phyloP scores from a whole-genome alignment of 1,139 yeast genomes.

The Hemisphaericaspora lyxosophila region DNA sequence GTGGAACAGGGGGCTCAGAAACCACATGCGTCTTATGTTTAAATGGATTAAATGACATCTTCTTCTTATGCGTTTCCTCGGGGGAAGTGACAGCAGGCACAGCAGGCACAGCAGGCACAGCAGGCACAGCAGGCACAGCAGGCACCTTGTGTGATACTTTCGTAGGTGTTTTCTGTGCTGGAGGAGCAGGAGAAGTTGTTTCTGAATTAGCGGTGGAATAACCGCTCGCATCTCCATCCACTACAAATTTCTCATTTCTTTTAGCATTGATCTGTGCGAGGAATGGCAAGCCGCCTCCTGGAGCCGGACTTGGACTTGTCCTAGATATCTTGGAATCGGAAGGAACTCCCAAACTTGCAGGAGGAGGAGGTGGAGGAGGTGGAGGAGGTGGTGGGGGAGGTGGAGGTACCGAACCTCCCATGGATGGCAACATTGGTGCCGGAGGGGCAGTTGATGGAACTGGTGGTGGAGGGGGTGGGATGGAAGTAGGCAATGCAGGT shows the following conservation, averaged over 20 bases:
- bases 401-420: conserved; percentile 18
- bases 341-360: conserved; percentile 16
- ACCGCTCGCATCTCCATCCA: conserved; percentile 26
- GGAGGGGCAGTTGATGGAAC: conserved; percentile 14
- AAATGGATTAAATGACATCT: background rate
- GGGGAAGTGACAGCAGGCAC: conserved; percentile 6
- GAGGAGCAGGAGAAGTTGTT: conserved; percentile 17
- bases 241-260: conserved; percentile 36
- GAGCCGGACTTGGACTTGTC: conserved; percentile 17
- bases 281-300: conserved; percentile 39
- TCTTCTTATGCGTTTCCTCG: background rate
- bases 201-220: conserved; percentile 20
- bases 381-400: conserved; percentile 14
- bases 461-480: conserved; percentile 11
- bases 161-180: conserved; percentile 9
- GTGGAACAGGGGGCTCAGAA: conserved; percentile 12
- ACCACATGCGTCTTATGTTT: conserved; percentile 7
- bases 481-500: conserved; percentile 7
- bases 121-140: conserved; percentile 8
- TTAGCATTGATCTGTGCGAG: conserved; percentile 43
- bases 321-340: conserved; percentile 11
- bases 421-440: conserved; percentile 16
- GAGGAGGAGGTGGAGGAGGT: conserved; percentile 18
- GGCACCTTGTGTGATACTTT: background rate
- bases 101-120: conserved; percentile 7